Base-by-base conservation (phyloP, 108 stramenopile species). In the Cyclotella baltica region DNA sequence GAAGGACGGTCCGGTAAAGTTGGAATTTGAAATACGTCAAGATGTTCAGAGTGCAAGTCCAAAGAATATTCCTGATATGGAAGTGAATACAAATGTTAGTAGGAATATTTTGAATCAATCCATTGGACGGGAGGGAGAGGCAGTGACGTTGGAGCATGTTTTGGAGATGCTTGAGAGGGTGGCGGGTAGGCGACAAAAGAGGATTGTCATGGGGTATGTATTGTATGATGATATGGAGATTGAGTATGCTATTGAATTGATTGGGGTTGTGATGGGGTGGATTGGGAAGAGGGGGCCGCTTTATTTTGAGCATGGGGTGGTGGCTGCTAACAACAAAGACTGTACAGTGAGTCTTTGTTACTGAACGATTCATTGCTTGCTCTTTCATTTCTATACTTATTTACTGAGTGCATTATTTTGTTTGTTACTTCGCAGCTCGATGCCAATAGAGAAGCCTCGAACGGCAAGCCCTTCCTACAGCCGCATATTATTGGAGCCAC, bases 241-340 rank as follows among this genome's bases (percentile, higher is more conserved):
- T 25, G 38, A 67, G 8, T 46, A n/a, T 25, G 33, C 66, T n/a
- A 67, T 67, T 33, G 38, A 67, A 8, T 28, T 67, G 23, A 18
- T 67, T 6, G 18, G 11, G 11, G 40, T 5, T 19, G 23, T 67
- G 40, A 46, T 46, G 40, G 6, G 43, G 13, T 25, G 43, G 40
- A n/a, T 67, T 5, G 66, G 66, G n/a, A 67, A 25, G 66, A 9
- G 36, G 9, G 66, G 66, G 13, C 66, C 66, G 6, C 9, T 18
- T 9, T 67, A 48, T 20, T 67, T 67, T 27, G 29, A 67, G 9
- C 66, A 67, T 48, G 66, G 40, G 16, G 20, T 67, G 8, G 66
- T 67, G 38, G 19, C 6, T 6, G 19, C 19, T 28, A 46, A 37
- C 4, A 67, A 67, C 25, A 27, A 5, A n/a, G 66, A 40, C 10